Evolutionary conservation across 2,329 filamentous ascomycete species (phyloP).

Genomic region (Orbilia brochopaga): DNA sequence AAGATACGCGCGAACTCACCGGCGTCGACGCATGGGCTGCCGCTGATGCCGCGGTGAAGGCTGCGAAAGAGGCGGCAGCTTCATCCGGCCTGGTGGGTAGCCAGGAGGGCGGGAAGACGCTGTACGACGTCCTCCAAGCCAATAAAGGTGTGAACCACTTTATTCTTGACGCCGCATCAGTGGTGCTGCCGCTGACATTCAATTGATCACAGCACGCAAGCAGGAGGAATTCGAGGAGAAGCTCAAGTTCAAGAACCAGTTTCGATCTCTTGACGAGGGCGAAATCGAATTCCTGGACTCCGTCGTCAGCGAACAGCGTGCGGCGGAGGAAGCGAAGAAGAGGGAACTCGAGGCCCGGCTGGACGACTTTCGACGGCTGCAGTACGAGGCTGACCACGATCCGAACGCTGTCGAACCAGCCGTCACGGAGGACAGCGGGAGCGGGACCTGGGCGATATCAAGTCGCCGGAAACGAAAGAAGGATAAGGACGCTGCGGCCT

Average conservation of each 20-base stretch:
- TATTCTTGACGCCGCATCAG: neutral
- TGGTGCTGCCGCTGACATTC: constrained; percentile 8
- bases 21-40: constrained; percentile 52
- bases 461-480: constrained; percentile 45
- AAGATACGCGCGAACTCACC: constrained; percentile 13
- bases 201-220: constrained; percentile 68
- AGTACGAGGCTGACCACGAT: constrained; percentile 56
- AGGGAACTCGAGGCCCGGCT: constrained; percentile 67
- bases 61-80: constrained; percentile 64
- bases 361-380: constrained; percentile 64
- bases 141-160: constrained; percentile 70
- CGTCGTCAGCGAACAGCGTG: constrained; percentile 62
- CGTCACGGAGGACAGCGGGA: constrained; percentile 19
- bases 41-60: constrained; percentile 61
- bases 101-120: constrained; percentile 66
- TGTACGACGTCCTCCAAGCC: constrained; percentile 78
- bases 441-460: constrained; percentile 39
- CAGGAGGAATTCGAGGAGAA: constrained; percentile 82
- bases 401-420: constrained; percentile 14
- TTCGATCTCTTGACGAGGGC: constrained; percentile 76
- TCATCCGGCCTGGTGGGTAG: constrained; percentile 57
- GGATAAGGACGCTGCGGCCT: constrained; percentile 29
- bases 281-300: constrained; percentile 76
- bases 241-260: constrained; percentile 74
- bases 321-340: constrained; percentile 65